phyloP scores from a whole-genome alignment of 805 yeast genomes.

The Pichia deserticola region DNA sequence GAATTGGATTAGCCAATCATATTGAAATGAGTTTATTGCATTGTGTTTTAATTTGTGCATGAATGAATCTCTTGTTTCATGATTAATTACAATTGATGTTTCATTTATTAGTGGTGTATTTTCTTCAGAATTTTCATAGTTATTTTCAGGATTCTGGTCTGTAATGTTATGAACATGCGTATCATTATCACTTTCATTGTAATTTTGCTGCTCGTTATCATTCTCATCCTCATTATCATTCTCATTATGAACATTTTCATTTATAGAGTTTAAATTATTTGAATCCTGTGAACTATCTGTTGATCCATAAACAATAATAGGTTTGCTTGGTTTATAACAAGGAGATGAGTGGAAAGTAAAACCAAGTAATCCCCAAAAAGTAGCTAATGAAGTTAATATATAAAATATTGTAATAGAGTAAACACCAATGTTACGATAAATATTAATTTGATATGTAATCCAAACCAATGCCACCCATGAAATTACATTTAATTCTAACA shows the following conservation, averaged over 20 bases:
- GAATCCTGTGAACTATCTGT: neutral
- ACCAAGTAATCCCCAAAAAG: constrained; percentile 36
- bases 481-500: constrained; percentile 46
- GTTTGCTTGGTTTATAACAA: neutral
- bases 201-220: neutral
- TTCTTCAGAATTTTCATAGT: neutral
- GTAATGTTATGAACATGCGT: constrained; percentile 4
- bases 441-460: constrained; percentile 41
- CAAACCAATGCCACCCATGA: constrained; percentile 52
- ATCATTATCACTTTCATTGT: constrained; percentile 1
- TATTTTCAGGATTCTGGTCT: constrained; percentile 1
- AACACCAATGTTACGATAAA: constrained; percentile 47
- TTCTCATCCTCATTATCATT: too few species aligned
- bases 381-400: constrained; percentile 37
- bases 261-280: neutral
- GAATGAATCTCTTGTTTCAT: constrained; percentile 22
- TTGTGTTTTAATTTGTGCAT: constrained; percentile 21
- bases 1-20: constrained; percentile 80
- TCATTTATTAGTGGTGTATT: constrained; percentile 8
- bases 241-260: too few species aligned
- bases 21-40: constrained; percentile 43
- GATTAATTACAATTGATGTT: constrained; percentile 20
- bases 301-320: neutral
- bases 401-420: constrained; percentile 42
- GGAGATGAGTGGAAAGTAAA: constrained; percentile 1